Evolutionary conservation across 495 filamentous ascomycete species (phyloP), one percentile per base, ranked within the genome.

Genomic region (Penicillium soppii): DNA sequence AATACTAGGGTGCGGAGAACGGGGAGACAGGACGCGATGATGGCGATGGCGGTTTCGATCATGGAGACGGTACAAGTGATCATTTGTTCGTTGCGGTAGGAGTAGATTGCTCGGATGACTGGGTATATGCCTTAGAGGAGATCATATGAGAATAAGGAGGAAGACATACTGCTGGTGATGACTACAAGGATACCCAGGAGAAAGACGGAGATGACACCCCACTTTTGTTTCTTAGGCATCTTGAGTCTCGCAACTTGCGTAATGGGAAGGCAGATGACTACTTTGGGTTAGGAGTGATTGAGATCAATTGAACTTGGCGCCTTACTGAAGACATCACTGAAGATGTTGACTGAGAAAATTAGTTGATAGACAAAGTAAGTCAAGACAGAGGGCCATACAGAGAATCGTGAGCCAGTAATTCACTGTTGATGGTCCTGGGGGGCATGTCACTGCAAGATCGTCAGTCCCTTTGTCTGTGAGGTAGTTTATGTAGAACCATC

Each of bases 11-110:
- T 60, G 29, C 61, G 61, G n/a, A 65, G 53, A 19, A 61, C 61
- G 33, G 61, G 61, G 19, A 65, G 61, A 30, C 55, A 65, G 17
- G 55, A 58, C 16, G 61, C 61, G 43, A 65, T 61, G 43, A 61
- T 61, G 15, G 61, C 61, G 39, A 61, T 61, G 21, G 58, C 43
- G 25, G 57, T 59, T 54, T 65, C 61, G 46, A 65, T 45, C 58
- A 65, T 61, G 23, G 58, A 61, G 27, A 63, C 60, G 39, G 60
- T 59, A 51, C 60, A 63, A 41, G 56, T 63, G 26, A 63, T 59
- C 50, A 63, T 57, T 50, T 63, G 60, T 27, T 59, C 51, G 41
- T 54, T 54, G 35, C 21, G 53, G 43, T 49, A 44, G 50, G 60
- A 55, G 50, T 59, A 63, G 27, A 59, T 55, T 35, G 59, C 59